Conservation (phyloP, 371 early-diverging fungal species). For the Cokeromyces recurvatus region DNA sequence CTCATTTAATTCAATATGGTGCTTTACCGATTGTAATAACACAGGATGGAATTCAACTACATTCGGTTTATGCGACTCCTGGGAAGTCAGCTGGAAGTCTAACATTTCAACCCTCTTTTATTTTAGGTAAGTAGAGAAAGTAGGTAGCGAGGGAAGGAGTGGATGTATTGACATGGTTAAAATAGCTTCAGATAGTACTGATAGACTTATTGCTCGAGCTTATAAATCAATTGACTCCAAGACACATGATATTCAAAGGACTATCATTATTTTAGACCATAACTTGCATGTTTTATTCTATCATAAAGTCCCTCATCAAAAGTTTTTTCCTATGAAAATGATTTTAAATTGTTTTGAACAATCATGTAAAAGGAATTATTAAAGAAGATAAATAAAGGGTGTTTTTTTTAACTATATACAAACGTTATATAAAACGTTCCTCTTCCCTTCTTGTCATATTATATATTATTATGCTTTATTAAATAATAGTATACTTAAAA, state of each 20-base stretch:
- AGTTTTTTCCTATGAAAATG: constrained; percentile 7
- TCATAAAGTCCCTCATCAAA: background rate
- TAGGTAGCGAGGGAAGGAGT: background rate
- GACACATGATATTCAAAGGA: constrained; percentile 1
- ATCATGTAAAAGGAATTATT: background rate
- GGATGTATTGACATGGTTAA: background rate
- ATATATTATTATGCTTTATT: background rate
- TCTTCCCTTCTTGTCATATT: background rate
- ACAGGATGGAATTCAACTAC: constrained; percentile 12
- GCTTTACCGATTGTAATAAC: constrained; percentile 15
- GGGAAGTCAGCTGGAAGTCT: constrained; percentile 1
- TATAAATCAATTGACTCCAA: constrained; percentile 8
- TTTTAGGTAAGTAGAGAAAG: constrained; percentile 11
- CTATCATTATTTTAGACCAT: constrained; percentile 8
- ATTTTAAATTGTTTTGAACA: constrained; percentile 6
- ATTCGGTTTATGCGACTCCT: constrained; percentile 11
- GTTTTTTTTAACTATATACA: too few species aligned
- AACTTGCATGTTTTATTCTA: constrained; percentile 1
- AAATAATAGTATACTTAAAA: too few species aligned
- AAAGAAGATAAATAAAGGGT: too few species aligned
- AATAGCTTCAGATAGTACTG: constrained; percentile 7
- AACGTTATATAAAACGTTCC: too few species aligned
- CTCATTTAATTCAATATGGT: constrained; percentile 1
- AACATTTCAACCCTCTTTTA: constrained; percentile 11
- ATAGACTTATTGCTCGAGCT: constrained; percentile 6